A percentile compares a stretch with the other conserved stretches of the same genome.
phyloP scores from a whole-genome alignment of 2,329 filamentous ascomycete species.

The Aureobasidium namibiae region DNA sequence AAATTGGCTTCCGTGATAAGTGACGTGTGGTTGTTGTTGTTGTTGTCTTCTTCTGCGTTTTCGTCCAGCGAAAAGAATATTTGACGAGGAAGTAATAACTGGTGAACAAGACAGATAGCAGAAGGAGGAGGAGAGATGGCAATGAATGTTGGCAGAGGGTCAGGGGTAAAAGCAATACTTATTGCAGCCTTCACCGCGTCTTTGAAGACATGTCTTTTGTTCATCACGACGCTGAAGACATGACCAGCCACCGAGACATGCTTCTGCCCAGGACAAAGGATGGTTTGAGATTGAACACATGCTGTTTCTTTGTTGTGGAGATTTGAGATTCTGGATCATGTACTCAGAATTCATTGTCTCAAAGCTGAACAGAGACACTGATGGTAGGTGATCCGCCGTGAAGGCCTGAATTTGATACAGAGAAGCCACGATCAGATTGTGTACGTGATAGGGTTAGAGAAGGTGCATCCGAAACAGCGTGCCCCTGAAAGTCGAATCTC shows the following conservation, averaged over 20 bases:
- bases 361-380: neutral
- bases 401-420: too few relatives aligned
- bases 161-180: neutral
- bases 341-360: neutral
- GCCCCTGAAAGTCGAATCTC: neutral
- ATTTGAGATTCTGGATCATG: conserved; percentile 5
- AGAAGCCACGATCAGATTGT: too few relatives aligned
- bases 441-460: neutral
- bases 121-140: neutral
- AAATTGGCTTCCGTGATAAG: too few relatives aligned
- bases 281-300: neutral
- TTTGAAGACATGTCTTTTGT: neutral
- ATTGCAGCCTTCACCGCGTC: neutral
- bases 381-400: neutral
- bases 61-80: conserved; percentile 9
- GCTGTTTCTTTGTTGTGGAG: neutral
- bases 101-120: neutral
- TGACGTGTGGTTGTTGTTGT: neutral
- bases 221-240: neutral
- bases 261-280: neutral
- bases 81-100: neutral
- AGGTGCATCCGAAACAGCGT: neutral
- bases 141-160: neutral
- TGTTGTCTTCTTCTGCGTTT: neutral
- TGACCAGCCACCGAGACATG: neutral